Evolutionary conservation across 129 eudicot genomes (phyloP), one percentile per base, ranked within the genome.

Genomic region (Kitagawia praeruptora): DNA sequence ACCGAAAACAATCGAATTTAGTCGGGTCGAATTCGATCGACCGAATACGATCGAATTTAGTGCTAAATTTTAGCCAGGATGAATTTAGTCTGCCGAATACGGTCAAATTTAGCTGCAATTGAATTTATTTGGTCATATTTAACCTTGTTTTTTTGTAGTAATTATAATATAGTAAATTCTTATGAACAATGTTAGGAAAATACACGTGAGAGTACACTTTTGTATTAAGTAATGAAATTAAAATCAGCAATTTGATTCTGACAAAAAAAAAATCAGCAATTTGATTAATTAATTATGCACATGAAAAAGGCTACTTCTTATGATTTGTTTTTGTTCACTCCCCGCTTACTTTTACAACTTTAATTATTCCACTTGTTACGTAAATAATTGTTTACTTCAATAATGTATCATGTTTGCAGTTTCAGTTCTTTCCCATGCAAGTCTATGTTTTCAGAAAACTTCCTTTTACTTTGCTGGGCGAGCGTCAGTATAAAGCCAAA

Each of bases 361-460:
- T 31, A 27, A 66, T 14, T 74, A n/a, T 74, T 74, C 39, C n/a
- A 44, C 49, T 74, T 74, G 49, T 41, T 74, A 74, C 49, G 66
- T 58, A 16, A 15, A 16, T 6, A 18, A 21, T 42, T 45, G 12
- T 40, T 31, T n/a, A 66, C 71, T 66, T 66, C 12, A 67, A 67
- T 45, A 42, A 40, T 39, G 28, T 46, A n/a, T 79, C 49, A 70
- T 38, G 42, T 21, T 78, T 79, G 45, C 78, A 86, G 78, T 72
- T 86, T 74, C 75, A 64, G 75, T 81, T 81, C 83, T 81, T 85
- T 81, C 19, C 84, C 25, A 66, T 61, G 69, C 37, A n/a, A 85
- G 83, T 82, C 82, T 85, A 78, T 85, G 78, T 86, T 87, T 85
- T 84, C 39, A 67, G 34, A 67, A 67, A 5, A 66, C 46, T 83